These are phyloP conservation scores for Carex parvula DNA, from an alignment of 176 grass and related monocot species.

Conservation along the genomic window DNA sequence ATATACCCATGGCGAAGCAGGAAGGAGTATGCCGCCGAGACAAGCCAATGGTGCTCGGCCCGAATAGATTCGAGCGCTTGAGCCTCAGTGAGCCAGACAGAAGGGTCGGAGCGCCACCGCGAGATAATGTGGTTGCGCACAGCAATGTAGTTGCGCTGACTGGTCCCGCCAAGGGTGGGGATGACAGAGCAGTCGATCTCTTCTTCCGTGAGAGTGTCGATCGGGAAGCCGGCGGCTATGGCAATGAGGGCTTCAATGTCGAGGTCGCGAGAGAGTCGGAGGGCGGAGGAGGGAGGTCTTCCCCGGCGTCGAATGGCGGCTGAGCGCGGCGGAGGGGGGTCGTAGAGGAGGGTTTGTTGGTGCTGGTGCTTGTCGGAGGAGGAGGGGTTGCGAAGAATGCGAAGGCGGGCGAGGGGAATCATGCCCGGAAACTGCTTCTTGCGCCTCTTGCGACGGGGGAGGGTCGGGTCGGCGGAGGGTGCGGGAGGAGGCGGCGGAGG, in stretches of 20 bases:
- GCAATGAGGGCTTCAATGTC: conserved; percentile 90
- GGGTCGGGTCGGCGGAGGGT: conserved; percentile 4
- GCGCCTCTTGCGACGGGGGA: conserved; percentile 65
- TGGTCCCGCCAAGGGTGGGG: conserved; percentile 55
- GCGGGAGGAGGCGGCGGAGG: conserved; percentile 36
- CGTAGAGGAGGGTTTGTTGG: conserved; percentile 29
- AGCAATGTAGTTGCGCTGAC: conserved; percentile 86
- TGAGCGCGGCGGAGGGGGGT: conserved; percentile 35
- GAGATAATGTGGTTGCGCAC: conserved; percentile 92
- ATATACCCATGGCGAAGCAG: conserved; percentile 74
- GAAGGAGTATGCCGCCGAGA: conserved; percentile 69
- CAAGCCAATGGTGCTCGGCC: conserved; percentile 64
- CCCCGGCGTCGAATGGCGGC: conserved; percentile 50
- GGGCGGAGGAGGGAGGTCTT: conserved; percentile 66
- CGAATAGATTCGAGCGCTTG: conserved; percentile 82
- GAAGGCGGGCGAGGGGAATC: conserved; percentile 67
- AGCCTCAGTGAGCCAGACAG: conserved; percentile 41
- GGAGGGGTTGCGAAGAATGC: conserved; percentile 43
- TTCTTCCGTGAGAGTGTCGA: conserved; percentile 82
- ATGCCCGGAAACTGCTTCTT: conserved; percentile 98
- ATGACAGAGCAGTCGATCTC: conserved; percentile 75
- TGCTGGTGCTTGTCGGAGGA: conserved; percentile 26
- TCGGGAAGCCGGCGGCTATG: conserved; percentile 71
- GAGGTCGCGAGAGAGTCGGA: conserved; percentile 86
- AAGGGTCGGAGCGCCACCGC: conserved; percentile 81